Conservation (phyloP, 768 basidiomycete genomes). For the Termitomyces sp. region DNA sequence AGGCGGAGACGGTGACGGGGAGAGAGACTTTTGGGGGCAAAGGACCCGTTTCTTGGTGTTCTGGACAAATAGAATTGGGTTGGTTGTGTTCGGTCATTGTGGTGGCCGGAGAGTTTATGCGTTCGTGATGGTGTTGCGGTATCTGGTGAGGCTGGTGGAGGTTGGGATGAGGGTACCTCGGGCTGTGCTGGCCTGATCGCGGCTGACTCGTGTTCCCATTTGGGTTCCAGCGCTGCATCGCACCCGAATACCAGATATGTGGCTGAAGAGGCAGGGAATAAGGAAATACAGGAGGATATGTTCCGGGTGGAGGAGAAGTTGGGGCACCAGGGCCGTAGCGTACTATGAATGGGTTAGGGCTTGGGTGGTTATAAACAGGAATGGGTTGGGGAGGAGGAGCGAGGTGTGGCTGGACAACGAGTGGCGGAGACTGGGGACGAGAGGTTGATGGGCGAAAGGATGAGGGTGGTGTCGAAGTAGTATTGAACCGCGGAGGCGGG, state of each 20-base stretch:
- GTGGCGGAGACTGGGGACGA: background rate
- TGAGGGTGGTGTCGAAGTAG: background rate
- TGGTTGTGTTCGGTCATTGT: background rate
- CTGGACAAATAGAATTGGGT: background rate
- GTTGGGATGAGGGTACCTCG: background rate
- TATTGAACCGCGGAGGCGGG: background rate
- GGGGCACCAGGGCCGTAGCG: background rate
- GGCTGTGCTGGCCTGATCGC: background rate
- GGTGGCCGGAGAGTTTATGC: background rate
- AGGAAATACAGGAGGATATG: background rate
- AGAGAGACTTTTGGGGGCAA: background rate
- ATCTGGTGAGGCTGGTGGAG: background rate
- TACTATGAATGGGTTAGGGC: background rate
- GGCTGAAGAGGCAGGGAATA: background rate
- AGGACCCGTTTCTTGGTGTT: background rate
- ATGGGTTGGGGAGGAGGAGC: slow-evolving; percentile 9
- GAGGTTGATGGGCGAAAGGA: background rate
- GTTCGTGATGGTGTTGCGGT: background rate
- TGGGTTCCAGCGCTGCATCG: background rate
- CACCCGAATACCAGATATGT: slow-evolving; percentile 12
- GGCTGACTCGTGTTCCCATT: background rate
- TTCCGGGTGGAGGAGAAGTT: background rate
- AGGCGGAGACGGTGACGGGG: background rate
- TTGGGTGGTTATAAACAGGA: background rate
- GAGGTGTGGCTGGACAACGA: slow-evolving; percentile 14